A percentile compares a stretch with the other conserved stretches of the same genome.
Conservation (phyloP, 1,139 yeast species). For the Yamadazyma kanchanaburiensis region DNA sequence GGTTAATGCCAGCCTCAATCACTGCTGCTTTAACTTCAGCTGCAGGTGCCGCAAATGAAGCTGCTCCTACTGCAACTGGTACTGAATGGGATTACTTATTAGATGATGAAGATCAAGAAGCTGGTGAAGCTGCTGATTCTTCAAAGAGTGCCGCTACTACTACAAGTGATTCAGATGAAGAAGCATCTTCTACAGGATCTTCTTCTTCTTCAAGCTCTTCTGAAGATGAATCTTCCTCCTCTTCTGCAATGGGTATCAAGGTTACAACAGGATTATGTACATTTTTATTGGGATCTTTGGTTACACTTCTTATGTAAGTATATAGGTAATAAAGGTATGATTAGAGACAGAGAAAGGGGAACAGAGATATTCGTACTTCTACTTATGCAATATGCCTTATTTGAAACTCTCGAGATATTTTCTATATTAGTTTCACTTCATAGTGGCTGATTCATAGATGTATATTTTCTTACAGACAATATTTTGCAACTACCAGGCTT, state of each 20-base stretch:
- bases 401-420: too few relatives aligned
- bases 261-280: slow-evolving; percentile 8
- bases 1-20: slow-evolving; percentile 45
- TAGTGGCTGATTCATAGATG: too few relatives aligned
- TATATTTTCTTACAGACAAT: too few relatives aligned
- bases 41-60: slow-evolving; percentile 12
- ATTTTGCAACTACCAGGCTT: too few relatives aligned
- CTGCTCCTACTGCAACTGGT: slow-evolving; percentile 11
- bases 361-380: too few relatives aligned
- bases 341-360: neutral
- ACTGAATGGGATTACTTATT: slow-evolving; percentile 11
- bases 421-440: too few relatives aligned
- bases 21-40: slow-evolving; percentile 20
- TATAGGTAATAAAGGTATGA: slow-evolving; percentile 1
- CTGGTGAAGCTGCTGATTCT: slow-evolving; percentile 5
- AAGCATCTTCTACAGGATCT: slow-evolving; percentile 9
- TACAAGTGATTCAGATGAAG: slow-evolving; percentile 15
- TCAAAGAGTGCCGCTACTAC: slow-evolving; percentile 17
- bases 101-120: slow-evolving; percentile 6
- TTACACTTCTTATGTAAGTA: slow-evolving; percentile 7
- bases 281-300: slow-evolving; percentile 8
- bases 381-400: too few relatives aligned
- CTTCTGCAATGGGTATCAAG: slow-evolving; percentile 17
- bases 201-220: slow-evolving; percentile 10
- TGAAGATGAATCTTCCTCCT: slow-evolving; percentile 16